Percentiles rank a stretch among this genome's conserved stretches.
These are phyloP conservation scores for Botrytis elliptica DNA, from an alignment of 2,329 filamentous ascomycete species.

Conservation along the genomic window DNA sequence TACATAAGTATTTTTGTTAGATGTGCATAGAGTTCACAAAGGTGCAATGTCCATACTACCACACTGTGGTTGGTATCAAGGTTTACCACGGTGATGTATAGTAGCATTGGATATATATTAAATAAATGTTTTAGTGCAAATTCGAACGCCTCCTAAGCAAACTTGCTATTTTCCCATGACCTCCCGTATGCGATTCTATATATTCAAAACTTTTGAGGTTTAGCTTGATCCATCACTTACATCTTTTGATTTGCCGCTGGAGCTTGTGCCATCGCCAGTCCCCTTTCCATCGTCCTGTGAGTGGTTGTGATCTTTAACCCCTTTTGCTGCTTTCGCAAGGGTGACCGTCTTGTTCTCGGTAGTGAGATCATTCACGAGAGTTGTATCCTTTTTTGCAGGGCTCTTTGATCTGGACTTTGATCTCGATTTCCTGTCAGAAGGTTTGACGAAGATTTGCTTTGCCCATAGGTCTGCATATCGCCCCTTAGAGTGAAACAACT, in stretches of 20 bases:
- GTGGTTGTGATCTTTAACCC: constrained; percentile 19
- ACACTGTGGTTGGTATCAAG: constrained; percentile 16
- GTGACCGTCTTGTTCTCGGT: constrained; percentile 25
- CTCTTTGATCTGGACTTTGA: constrained; percentile 33
- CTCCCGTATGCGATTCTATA: neutral
- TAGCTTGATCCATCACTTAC: constrained; percentile 31
- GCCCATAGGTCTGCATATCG: constrained; percentile 54
- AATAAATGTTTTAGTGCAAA: neutral
- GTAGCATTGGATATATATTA: neutral
- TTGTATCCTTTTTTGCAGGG: constrained; percentile 31
- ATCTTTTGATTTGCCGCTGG: constrained; percentile 21
- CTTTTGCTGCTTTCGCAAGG: constrained; percentile 28
- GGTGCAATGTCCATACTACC: neutral
- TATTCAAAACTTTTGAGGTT: neutral
- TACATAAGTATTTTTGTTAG: neutral
- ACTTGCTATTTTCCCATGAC: constrained; percentile 21
- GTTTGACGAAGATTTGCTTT: constrained; percentile 44
- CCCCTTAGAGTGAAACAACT: constrained; percentile 48
- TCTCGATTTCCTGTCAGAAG: constrained; percentile 27
- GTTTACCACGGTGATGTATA: neutral
- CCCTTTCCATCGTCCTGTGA: constrained; percentile 18
- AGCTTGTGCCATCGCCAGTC: neutral
- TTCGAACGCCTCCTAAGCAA: constrained; percentile 20
- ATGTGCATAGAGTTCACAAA: neutral
- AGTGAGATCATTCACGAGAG: constrained; percentile 38